These are phyloP conservation scores for Aeschynomene evenia DNA, from an alignment of 306 rosid species.

Conservation along the genomic window DNA sequence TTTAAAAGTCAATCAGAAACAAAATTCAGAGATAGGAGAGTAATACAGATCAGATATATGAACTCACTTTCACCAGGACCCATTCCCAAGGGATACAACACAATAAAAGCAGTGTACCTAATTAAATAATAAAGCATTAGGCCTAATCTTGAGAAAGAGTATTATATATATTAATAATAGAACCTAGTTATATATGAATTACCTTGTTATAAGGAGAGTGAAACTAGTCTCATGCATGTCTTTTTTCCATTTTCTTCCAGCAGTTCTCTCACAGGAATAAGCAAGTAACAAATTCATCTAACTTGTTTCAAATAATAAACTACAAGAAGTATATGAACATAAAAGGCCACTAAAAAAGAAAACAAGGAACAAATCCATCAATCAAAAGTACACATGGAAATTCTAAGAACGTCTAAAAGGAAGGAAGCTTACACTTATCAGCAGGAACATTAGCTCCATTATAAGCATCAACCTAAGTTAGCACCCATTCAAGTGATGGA, in stretches of 20 bases:
- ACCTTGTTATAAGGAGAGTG: no score
- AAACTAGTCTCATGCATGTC: no score
- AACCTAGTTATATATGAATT: no score
- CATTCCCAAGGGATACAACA: constrained; percentile 79
- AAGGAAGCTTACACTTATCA: background rate
- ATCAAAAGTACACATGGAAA: background rate
- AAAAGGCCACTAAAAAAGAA: background rate
- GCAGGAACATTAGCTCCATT: background rate
- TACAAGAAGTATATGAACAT: background rate
- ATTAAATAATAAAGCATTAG: constrained; percentile 23
- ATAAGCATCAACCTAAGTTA: background rate
- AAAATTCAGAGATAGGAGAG: constrained; percentile 7
- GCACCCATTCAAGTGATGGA: background rate
- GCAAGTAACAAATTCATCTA: background rate
- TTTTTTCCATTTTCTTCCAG: no score
- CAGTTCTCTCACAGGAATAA: background rate
- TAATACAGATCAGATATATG: constrained; percentile 22
- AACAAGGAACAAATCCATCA: background rate
- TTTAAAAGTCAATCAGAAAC: constrained; percentile 21
- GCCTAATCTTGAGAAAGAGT: constrained; percentile 10
- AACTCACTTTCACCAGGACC: constrained; percentile 90
- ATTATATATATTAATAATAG: background rate
- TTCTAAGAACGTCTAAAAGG: background rate
- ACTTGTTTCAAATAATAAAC: background rate
- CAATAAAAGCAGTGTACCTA: constrained; percentile 89